Percentiles rank a stretch among this genome's conserved stretches.
phyloP scores from a whole-genome alignment of 1,139 yeast species.

The Nematodospora anomalae region DNA sequence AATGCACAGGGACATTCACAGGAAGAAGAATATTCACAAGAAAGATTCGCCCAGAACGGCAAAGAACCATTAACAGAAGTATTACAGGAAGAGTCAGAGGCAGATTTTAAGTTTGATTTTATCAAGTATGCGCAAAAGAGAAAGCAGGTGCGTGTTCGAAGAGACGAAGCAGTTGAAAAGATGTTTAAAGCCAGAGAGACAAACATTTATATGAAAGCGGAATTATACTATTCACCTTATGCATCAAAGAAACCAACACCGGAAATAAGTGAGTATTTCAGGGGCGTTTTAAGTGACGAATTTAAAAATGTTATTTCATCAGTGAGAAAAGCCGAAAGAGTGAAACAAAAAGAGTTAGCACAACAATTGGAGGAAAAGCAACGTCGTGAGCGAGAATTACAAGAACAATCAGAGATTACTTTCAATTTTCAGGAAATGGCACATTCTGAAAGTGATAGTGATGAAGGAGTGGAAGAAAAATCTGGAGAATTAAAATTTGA shows the following conservation, averaged over 20 bases:
- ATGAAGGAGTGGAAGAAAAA: slow-evolving; percentile 13
- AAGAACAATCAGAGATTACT: slow-evolving; percentile 26
- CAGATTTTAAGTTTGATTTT: slow-evolving; percentile 46
- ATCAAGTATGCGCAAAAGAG: slow-evolving; percentile 55
- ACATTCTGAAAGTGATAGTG: slow-evolving; percentile 15
- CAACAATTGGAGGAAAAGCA: slow-evolving; percentile 24
- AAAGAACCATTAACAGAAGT: background rate
- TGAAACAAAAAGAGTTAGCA: slow-evolving; percentile 23
- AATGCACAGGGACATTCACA: slow-evolving; percentile 3
- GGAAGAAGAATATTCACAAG: slow-evolving; percentile 2
- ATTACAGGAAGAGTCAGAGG: slow-evolving; percentile 10
- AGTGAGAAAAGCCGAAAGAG: slow-evolving; percentile 35
- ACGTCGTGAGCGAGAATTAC: slow-evolving; percentile 20
- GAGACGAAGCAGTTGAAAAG: slow-evolving; percentile 15
- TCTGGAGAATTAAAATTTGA: slow-evolving; percentile 17
- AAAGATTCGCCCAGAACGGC: background rate
- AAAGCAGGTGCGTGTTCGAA: slow-evolving; percentile 23
- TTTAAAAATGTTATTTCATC: slow-evolving; percentile 37
- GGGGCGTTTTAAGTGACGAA: slow-evolving; percentile 30
- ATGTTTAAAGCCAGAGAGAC: slow-evolving; percentile 24
- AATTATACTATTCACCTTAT: slow-evolving; percentile 41
- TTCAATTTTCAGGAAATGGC: slow-evolving; percentile 27
- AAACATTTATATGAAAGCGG: slow-evolving; percentile 49
- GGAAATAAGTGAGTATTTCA: slow-evolving; percentile 27
- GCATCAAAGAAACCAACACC: slow-evolving; percentile 26